Conservation (phyloP, 495 filamentous ascomycete species). For the Tuber aestivum region DNA sequence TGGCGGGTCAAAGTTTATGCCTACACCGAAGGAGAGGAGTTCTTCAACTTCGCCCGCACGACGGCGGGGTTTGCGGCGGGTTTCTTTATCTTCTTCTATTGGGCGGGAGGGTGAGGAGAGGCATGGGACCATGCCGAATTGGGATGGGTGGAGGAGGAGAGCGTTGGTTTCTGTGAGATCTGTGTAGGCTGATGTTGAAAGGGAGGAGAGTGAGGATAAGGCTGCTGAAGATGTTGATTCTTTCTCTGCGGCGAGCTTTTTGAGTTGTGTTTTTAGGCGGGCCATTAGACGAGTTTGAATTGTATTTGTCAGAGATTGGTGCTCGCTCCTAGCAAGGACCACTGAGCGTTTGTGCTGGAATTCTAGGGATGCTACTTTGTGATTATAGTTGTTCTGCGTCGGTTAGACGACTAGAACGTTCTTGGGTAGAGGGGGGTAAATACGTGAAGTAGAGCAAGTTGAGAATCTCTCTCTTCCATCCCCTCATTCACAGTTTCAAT, state of each 20-base stretch:
- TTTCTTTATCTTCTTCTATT: conserved; percentile 30
- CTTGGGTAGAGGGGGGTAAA: conserved; percentile 29
- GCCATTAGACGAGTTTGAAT: conserved; percentile 80
- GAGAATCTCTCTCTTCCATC: conserved; percentile 74
- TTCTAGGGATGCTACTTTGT: conserved; percentile 26
- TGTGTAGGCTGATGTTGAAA: conserved; percentile 37
- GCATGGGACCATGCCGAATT: conserved; percentile 65
- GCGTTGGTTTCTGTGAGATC: conserved; percentile 86
- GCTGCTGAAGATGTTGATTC: conserved; percentile 48
- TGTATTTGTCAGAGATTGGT: conserved; percentile 65
- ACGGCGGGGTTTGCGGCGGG: conserved; percentile 70
- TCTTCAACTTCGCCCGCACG: conserved; percentile 66
- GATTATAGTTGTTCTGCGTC: conserved; percentile 29
- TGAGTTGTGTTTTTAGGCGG: conserved; percentile 65
- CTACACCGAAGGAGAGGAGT: conserved; percentile 56
- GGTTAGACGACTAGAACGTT: not conserved
- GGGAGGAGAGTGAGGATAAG: conserved; percentile 31
- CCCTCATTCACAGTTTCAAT: conserved; percentile 76
- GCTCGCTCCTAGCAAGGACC: conserved; percentile 42
- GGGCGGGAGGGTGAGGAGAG: conserved; percentile 37
- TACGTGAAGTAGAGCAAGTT: conserved; percentile 71
- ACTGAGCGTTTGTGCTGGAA: conserved; percentile 32
- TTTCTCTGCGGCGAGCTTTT: conserved; percentile 75
- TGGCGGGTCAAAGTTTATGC: conserved; percentile 47
- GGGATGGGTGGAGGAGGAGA: conserved; percentile 81